phyloP scores from a whole-genome alignment of 371 early-diverging fungal genomes.

The Chytridiales sp. region DNA sequence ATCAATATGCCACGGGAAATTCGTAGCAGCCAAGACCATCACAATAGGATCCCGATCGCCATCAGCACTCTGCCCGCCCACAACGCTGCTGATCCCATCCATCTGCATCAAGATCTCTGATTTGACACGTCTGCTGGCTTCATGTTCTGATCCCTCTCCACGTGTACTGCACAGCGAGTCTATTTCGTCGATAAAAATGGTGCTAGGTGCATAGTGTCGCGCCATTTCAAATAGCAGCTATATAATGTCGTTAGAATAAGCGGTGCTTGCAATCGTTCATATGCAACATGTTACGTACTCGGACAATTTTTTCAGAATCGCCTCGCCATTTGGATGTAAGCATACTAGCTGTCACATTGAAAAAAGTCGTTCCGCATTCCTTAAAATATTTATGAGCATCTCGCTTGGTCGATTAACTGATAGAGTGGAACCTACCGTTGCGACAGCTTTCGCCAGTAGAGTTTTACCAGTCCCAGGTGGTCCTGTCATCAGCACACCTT shows the following conservation, averaged over 20 bases:
- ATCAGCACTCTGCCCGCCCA: slow-evolving; percentile 29
- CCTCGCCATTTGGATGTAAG: slow-evolving; percentile 61
- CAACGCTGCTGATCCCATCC: slow-evolving; percentile 53
- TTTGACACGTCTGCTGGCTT: slow-evolving; percentile 55
- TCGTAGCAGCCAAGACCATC: slow-evolving; percentile 60
- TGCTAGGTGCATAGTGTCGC: slow-evolving; percentile 55
- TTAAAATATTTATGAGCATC: slow-evolving; percentile 14
- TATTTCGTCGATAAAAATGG: slow-evolving; percentile 65
- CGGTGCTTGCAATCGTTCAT: not conserved
- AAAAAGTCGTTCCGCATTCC: slow-evolving; percentile 64
- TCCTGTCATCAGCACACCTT: slow-evolving; percentile 69
- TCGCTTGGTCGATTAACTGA: not conserved
- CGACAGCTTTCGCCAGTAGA: slow-evolving; percentile 63
- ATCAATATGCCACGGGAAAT: slow-evolving; percentile 62
- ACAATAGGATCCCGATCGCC: slow-evolving; percentile 49
- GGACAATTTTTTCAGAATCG: slow-evolving; percentile 57
- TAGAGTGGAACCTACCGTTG: slow-evolving; percentile 40
- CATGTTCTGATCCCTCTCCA: slow-evolving; percentile 56
- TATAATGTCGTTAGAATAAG: not conserved
- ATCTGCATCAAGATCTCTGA: slow-evolving; percentile 62
- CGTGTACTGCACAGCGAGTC: slow-evolving; percentile 53
- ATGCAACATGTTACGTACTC: slow-evolving; percentile 25
- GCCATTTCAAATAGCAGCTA: slow-evolving; percentile 60
- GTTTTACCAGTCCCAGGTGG: slow-evolving; percentile 73
- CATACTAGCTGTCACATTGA: slow-evolving; percentile 56